Evolutionary conservation across 1,284 basidiomycete species (phyloP).

Genomic region (Pseudozyma tsukubaensis): DNA sequence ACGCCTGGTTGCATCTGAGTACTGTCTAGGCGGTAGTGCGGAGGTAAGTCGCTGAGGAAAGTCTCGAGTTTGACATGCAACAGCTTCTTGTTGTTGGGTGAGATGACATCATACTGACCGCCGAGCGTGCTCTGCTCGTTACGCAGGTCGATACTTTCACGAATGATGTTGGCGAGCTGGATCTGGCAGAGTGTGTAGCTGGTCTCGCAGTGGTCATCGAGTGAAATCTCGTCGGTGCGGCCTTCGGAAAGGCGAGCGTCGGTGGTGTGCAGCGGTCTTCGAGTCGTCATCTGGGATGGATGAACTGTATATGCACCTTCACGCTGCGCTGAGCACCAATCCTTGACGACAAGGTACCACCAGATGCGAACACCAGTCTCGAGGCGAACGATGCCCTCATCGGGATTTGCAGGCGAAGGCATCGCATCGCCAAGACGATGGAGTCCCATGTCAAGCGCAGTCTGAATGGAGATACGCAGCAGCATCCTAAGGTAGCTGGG

Average conservation of each 20-base stretch:
- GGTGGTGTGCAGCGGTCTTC: conserved; percentile 51
- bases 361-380: conserved; percentile 58
- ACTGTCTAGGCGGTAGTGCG: conserved; percentile 48
- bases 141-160: conserved; percentile 50
- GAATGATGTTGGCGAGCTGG: conserved; percentile 49
- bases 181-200: conserved; percentile 53
- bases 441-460: conserved; percentile 56
- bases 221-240: conserved; percentile 23
- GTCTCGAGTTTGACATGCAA: conserved; percentile 40
- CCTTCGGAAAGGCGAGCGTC: conserved; percentile 43
- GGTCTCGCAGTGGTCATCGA: conserved; percentile 42
- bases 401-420: conserved; percentile 19
- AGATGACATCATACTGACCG: conserved; percentile 38
- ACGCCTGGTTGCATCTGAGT: conserved; percentile 38
- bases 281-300: conserved; percentile 55
- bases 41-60: conserved; percentile 45
- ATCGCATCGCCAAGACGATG: conserved; percentile 53
- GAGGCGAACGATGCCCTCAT: conserved; percentile 41
- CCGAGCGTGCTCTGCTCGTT: conserved; percentile 48
- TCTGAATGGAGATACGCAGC: conserved; percentile 53
- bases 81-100: conserved; percentile 39
- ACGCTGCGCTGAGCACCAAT: conserved; percentile 58
- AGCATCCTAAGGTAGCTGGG: conserved; percentile 43
- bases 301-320: conserved; percentile 57
- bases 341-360: conserved; percentile 57